Evolutionary conservation across 202 grass and related monocot species (phyloP), one percentile per base, ranked within the genome.

Genomic region (Elaeis oleifera): DNA sequence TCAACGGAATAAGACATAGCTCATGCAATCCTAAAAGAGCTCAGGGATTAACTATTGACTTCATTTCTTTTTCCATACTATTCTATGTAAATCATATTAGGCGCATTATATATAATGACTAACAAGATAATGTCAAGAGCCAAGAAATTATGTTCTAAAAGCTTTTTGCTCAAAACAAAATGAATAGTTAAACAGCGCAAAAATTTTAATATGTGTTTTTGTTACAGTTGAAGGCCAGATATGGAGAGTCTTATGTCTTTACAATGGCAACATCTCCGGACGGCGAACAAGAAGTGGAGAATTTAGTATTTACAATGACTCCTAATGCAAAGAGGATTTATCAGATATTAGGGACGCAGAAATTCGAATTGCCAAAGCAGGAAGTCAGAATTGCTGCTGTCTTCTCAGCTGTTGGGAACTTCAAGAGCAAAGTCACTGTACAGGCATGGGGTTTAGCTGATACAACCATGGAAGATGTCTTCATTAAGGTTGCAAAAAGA

Each of bases 211-310:
- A 3, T 2, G 36, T 44, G 14, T 4, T 50, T 22, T 67, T 73
- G 21, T 78, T 16, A 6, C 81, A 95, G 89, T 72, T 95, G 28
- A 95, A 74, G 74, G 84, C 78, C 14, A 79, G 79, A 78, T 95
- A 82, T 18, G 89, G 89, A 77, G 89, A 81, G 5, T 82, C 64
- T 14, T 88, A 82, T 20, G 72, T 95, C 49, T 61, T 95, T 54
- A 88, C 84, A 19, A 78, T 91, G 44, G 85, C 78, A 3, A 88
- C 80, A 39, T 61, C 27, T 17, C 13, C 22, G 0, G 73, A 74
- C 61, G 75, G 50, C 1, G 76, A 88, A 8, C 22, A 19, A 31
- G 72, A 88, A 2, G 73, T 88, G 1, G 76, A 80, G 24, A 69
- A 62, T 44, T 20, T 88, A 65, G 80, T 61, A 2, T 31, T 16